Evolutionary conservation across 2,329 filamentous ascomycete genomes (phyloP), one percentile per base, ranked within the genome.

Genomic region (Cordyceps pruinosa): DNA sequence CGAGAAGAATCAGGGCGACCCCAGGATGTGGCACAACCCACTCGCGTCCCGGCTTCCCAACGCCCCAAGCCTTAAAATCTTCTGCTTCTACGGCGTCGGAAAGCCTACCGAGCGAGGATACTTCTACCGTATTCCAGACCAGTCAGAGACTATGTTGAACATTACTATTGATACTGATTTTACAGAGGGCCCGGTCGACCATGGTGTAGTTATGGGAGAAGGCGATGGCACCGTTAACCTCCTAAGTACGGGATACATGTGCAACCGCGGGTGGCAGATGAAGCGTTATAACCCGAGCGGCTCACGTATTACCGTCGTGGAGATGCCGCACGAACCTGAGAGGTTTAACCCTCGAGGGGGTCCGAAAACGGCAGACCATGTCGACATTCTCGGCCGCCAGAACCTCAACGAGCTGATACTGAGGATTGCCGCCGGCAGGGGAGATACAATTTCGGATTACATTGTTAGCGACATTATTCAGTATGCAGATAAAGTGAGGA

Each of bases 321-420:
- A 99, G 75, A 99, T 99, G 94, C 89, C 87, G 1, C 94, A 99
- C 68, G 92, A 97, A 67, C 94, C 94, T 1, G 93, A 97, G 65
- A 77, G 90, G 19, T 99, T 97, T 70, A 93, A 86, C 64, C 90
- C 94, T 0, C 78, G 94, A 55, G 85, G 85, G 19, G 85, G 84
- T 0, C 82, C 83, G 25, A 84, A 83, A 59, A 85, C 81, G 60
- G 92, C 91, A 15, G 94, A 99, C 68, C 94, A 99, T 68, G 94
- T 99, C 51, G 94, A 99, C 68, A 99, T 99, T 58, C 78, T 99
- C 3, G 94, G 94, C 1, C 79, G 94, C 30, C 86, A 91, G 63
- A 90, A 85, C 32, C 78, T 99, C 26, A 99, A 99, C 66, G 94
- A 99, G 71, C 75, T 97, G 50, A 87, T 99, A 48, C 72, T 99